Evolutionary conservation across 2,329 filamentous ascomycete species (phyloP), one percentile per base, ranked within the genome.

Genomic region (Tricladium varicosporioides): DNA sequence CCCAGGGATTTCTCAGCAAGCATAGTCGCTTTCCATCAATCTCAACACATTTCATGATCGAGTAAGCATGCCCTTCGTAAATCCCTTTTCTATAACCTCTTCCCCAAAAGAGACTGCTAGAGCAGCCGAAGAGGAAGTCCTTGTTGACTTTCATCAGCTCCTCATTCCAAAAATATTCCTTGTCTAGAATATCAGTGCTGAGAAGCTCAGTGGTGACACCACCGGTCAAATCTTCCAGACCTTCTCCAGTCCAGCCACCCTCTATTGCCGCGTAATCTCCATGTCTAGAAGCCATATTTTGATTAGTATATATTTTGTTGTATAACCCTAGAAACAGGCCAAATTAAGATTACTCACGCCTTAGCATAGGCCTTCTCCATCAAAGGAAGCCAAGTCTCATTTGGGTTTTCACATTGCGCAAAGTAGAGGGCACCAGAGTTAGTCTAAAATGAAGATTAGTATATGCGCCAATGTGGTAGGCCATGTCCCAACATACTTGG

Each of bases 281-380:
- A 7, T 27, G 22, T 27, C 22, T 27, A 27, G 22, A 27, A 27
- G 22, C 22, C 22, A 27, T 7, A 27, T 27, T 27, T 27, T 27
- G 22, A 27, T 27, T 7, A 27, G 22, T 7, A 27, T 7, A 27
- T 27, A 27, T 27, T 27, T 7, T 27, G 7, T 27, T 27, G 22
- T 7, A 27, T 7, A 27, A 27, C 22, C 7, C 22, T 14, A 33
- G 11, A 5, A n/a, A 4, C 36, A 0, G 3, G 9, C 3, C 16
- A 33, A 43, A 18, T 11, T 51, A 46, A 44, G 47, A 62, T 64
- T 2, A 89, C 89, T 65, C 94, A 90, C 0, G 88, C 88, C 71
- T 94, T 94, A 16, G 90, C 90, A 68, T 89, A 93, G 1, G 90
- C 90, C 71, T 93, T 93, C 67, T 93, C 89, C 1, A 92, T 76